phyloP scores from a whole-genome alignment of 331 rosid genomes.

The Malus hybrid region DNA sequence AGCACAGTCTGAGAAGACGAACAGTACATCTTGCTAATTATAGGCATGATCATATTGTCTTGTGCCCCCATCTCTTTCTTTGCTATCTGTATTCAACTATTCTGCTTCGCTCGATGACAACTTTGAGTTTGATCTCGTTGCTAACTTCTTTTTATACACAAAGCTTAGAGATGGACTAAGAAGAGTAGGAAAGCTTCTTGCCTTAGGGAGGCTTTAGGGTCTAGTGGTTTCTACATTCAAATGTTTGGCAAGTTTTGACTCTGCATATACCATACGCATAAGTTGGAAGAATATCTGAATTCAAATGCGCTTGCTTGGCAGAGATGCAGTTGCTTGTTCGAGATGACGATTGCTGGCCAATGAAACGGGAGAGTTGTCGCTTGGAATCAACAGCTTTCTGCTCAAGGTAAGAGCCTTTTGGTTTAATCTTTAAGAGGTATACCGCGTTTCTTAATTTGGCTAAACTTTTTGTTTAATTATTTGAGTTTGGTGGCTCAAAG shows the following conservation, averaged over 20 bases:
- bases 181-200: too few relatives aligned
- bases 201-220: neutral
- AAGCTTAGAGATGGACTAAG: neutral
- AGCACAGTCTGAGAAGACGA: slow-evolving; percentile 44
- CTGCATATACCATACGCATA: neutral
- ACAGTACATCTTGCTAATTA: slow-evolving; percentile 71
- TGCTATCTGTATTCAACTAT: neutral
- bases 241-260: slow-evolving; percentile 59
- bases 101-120: neutral
- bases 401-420: neutral
- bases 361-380: neutral
- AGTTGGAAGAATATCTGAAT: neutral
- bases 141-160: neutral
- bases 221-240: neutral
- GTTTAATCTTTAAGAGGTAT: neutral
- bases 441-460: neutral
- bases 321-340: slow-evolving; percentile 33
- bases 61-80: slow-evolving; percentile 4
- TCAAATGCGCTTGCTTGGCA: neutral
- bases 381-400: neutral
- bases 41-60: slow-evolving; percentile 24
- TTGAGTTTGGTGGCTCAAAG: slow-evolving; percentile 9
- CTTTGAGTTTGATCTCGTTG: neutral
- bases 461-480: neutral
- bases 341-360: slow-evolving; percentile 1